phyloP scores from a whole-genome alignment of 225 moss, liverwort and hornwort species.

The Marchantia polymorpha region DNA sequence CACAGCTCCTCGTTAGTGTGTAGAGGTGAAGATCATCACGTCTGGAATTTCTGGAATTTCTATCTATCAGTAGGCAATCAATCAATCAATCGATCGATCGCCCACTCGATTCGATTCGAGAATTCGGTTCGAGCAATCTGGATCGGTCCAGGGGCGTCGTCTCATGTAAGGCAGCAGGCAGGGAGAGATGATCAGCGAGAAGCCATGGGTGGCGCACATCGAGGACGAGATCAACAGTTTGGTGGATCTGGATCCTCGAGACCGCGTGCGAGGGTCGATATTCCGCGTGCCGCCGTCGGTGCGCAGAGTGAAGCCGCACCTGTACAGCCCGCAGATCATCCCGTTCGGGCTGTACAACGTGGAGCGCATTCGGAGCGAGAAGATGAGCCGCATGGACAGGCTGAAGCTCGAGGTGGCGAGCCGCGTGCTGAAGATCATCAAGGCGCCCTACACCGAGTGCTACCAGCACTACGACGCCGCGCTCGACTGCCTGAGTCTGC shows the following conservation, averaged over 20 bases:
- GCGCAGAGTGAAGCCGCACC: constrained; percentile 8
- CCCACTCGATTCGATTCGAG: too few species aligned
- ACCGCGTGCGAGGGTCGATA: neutral
- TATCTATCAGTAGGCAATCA: too few species aligned
- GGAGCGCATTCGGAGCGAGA: constrained; percentile 2
- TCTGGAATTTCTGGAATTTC: too few species aligned
- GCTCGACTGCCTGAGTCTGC: constrained; percentile 11
- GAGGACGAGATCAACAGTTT: constrained; percentile 10
- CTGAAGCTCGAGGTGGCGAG: constrained; percentile 16
- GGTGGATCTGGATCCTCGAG: constrained; percentile 10
- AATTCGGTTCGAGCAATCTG: too few species aligned
- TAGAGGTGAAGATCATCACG: neutral
- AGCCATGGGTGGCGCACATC: constrained; percentile 15
- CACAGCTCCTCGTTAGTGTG: neutral
- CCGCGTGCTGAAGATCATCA: constrained; percentile 10
- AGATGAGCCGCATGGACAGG: constrained; percentile 1
- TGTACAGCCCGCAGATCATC: constrained; percentile 7
- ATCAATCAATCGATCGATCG: too few species aligned
- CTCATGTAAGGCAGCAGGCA: neutral
- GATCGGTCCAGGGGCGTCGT: too few species aligned
- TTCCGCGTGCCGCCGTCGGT: constrained; percentile 14
- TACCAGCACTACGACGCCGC: constrained; percentile 7
- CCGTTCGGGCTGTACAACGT: constrained; percentile 7
- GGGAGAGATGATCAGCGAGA: constrained; percentile 3
- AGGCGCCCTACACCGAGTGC: constrained; percentile 12